phyloP scores from a whole-genome alignment of 73 alveolate species.

The Paramecium biaurelia region DNA sequence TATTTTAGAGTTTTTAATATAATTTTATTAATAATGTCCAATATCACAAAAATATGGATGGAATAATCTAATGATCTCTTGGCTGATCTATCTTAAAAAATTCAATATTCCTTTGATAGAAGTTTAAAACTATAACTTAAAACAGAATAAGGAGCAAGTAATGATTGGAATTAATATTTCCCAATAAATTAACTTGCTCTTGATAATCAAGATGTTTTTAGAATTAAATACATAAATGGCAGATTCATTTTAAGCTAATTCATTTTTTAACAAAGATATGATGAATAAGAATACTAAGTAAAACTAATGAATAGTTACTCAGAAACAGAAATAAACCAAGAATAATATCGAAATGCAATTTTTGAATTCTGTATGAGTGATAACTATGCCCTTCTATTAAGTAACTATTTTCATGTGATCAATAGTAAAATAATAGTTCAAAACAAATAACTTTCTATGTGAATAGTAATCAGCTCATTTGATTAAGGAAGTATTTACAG shows the following conservation, averaged over 20 bases:
- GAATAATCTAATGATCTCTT: neutral
- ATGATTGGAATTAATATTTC: neutral
- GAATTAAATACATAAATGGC: neutral
- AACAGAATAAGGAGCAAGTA: neutral
- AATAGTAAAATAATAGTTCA: neutral
- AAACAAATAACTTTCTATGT: neutral
- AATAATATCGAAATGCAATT: neutral
- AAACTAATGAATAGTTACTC: neutral
- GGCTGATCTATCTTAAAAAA: neutral
- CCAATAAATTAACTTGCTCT: neutral
- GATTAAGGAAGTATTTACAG: neutral
- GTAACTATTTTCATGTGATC: neutral
- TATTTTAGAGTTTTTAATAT: neutral
- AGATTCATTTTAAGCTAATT: neutral
- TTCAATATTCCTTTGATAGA: neutral
- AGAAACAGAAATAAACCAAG: neutral
- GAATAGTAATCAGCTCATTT: neutral
- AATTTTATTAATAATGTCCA: neutral
- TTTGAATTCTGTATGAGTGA: neutral
- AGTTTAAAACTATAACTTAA: neutral
- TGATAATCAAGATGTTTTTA: neutral
- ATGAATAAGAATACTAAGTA: neutral
- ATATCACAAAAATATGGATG: neutral
- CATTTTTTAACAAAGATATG: neutral
- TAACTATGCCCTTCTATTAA: neutral